A percentile compares a stretch with the other conserved stretches of the same genome.
phyloP scores from a whole-genome alignment of 345 rosid genomes.

The Gynandropsis gynandra region DNA sequence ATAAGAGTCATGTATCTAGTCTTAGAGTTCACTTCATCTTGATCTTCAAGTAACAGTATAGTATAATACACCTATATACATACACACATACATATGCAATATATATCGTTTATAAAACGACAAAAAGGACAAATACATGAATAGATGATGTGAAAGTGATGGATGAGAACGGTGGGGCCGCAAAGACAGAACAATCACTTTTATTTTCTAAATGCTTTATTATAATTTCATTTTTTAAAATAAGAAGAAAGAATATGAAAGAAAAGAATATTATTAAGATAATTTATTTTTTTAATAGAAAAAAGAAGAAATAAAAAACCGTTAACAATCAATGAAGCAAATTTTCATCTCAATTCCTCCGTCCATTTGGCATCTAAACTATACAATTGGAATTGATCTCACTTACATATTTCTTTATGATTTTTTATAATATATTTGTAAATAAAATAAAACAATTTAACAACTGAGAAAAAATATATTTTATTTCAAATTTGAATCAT shows the following conservation, averaged over 20 bases:
- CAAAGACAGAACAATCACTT: too few relatives aligned
- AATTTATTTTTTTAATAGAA: neutral
- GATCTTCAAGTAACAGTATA: neutral
- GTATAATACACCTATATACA: neutral
- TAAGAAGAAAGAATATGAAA: conserved; percentile 9
- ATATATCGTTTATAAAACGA: conserved; percentile 12
- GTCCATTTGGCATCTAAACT: conserved; percentile 1
- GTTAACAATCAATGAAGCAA: too few relatives aligned
- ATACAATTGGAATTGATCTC: too few relatives aligned
- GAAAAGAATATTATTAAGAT: conserved; percentile 3
- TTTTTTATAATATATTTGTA: too few relatives aligned
- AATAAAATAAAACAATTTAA: too few relatives aligned
- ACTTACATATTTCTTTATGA: too few relatives aligned
- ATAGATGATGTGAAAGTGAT: neutral
- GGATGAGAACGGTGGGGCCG: neutral
- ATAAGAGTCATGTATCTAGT: neutral
- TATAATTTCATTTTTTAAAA: conserved; percentile 5
- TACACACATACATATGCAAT: conserved; percentile 5
- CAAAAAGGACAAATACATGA: conserved; percentile 12
- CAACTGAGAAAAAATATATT: too few relatives aligned
- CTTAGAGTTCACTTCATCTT: neutral
- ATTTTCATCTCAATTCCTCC: neutral
- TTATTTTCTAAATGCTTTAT: conserved; percentile 7
- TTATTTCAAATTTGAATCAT: too few relatives aligned
- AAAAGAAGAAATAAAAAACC: too few relatives aligned